phyloP scores from a whole-genome alignment of 805 yeast species.

The Metschnikowia hibisci region DNA sequence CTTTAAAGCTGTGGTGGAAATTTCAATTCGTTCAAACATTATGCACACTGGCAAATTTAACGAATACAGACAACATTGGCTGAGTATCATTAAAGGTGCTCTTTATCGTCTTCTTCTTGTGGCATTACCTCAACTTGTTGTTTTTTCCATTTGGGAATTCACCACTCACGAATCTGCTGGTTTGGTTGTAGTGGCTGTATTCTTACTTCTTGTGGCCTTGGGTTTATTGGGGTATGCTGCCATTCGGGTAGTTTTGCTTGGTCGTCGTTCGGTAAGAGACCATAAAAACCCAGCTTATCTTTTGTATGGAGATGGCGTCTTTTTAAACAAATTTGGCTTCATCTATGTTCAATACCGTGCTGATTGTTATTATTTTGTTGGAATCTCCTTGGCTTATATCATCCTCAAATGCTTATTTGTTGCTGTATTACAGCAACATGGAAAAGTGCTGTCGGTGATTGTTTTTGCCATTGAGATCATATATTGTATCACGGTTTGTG shows the following conservation, averaged over 20 bases:
- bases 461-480: conserved; percentile 72
- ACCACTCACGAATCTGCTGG: conserved; percentile 82
- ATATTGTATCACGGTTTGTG: conserved; percentile 62
- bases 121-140: conserved; percentile 82
- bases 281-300: conserved; percentile 91
- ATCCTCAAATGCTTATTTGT: conserved; percentile 76
- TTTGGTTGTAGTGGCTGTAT: conserved; percentile 71
- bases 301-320: conserved; percentile 75
- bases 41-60: conserved; percentile 63
- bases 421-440: conserved; percentile 77
- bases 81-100: conserved; percentile 80
- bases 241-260: conserved; percentile 66
- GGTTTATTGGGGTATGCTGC: conserved; percentile 71
- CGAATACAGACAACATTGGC: conserved; percentile 82
- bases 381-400: conserved; percentile 59
- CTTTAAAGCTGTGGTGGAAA: conserved; percentile 69
- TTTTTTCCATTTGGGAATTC: conserved; percentile 87
- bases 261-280: conserved; percentile 62
- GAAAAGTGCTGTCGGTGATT: conserved; percentile 77
- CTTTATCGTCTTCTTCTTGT: conserved; percentile 77
- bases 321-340: conserved; percentile 87
- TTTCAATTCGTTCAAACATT: conserved; percentile 51
- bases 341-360: conserved; percentile 89
- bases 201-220: conserved; percentile 55
- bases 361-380: conserved; percentile 77